Base-by-base conservation (phyloP, 352 stramenopile species). In the Lagenidium giganteum region DNA sequence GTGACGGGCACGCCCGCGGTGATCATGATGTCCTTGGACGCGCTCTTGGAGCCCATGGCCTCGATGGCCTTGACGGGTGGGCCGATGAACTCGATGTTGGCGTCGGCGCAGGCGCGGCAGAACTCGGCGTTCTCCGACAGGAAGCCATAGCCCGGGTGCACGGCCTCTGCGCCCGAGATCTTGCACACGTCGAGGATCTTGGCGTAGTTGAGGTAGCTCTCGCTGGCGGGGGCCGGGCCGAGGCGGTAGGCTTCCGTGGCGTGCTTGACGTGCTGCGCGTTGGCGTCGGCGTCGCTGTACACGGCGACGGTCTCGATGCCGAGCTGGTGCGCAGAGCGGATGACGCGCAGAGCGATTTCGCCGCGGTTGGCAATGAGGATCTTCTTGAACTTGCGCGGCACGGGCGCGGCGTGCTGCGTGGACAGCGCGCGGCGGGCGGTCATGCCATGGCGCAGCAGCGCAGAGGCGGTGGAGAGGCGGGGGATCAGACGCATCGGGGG, bases 61-160 rank as follows among this genome's bases (percentile, higher is more conserved):
- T 89, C 60, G 45, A 97, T 97, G 18, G 91, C 84, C 27, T 81
- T 61, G 18, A 83, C 62, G 2, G 83, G 76, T 2, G 91, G 91
- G 3, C 91, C 91, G 24, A 97, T 94, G 49, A 97, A 97, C 55
- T 87, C 79, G 22, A 97, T 62, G 23, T 70, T 73, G 4, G 76
- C 73, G 12, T 88, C 72, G 5, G 65, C 56, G 23, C 78, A 95
- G 5, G 72, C 70, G 21, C 71, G 51, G 11, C 69, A 64, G 42
- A 96, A 96, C 14, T 50, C 59, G 14, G 80, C 67, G 47, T 95
- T 96, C 61, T 96, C 87, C 21, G 79, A 95, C 25, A 96, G 39
- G 47, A 96, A 96, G 28, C 87, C 87, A 53, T 96, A 96, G 34
- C 87, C 87, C 0, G 87, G 87, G 61, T 96, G 87, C 23, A 96